Evolutionary conservation across 1,284 basidiomycete genomes (phyloP).

Genomic region (Moniliophthora roreri): DNA sequence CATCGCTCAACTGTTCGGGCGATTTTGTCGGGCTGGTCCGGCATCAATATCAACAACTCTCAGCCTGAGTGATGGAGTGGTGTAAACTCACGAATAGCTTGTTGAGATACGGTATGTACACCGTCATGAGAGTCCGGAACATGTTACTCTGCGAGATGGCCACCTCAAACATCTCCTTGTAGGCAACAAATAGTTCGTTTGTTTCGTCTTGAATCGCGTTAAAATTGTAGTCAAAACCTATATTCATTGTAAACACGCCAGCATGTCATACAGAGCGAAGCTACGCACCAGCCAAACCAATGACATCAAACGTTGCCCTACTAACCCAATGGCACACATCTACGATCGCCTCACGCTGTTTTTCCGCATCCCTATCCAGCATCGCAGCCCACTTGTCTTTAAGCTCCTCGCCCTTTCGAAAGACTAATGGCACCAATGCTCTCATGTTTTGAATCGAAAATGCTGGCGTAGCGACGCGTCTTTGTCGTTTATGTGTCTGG

Average conservation of each 20-base stretch:
- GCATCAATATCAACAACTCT: not conserved
- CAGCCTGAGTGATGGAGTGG: conserved; percentile 7
- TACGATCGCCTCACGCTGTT: conserved; percentile 31
- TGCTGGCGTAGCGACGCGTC: conserved; percentile 72
- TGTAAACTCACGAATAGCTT: conserved; percentile 53
- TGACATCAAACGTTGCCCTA: conserved; percentile 78
- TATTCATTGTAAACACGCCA: conserved; percentile 1
- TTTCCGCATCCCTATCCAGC: conserved; percentile 25
- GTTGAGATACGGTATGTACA: conserved; percentile 63
- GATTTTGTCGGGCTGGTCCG: conserved; percentile 52
- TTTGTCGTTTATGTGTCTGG: conserved; percentile 68
- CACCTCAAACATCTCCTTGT: conserved; percentile 80
- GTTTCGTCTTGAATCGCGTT: conserved; percentile 74
- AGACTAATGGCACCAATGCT: conserved; percentile 67
- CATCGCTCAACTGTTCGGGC: conserved; percentile 52
- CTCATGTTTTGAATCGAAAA: conserved; percentile 76
- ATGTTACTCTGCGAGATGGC: conserved; percentile 54
- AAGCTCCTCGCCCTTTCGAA: conserved; percentile 64
- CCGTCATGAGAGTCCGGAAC: conserved; percentile 46
- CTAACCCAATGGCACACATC: conserved; percentile 76
- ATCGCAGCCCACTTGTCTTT: conserved; percentile 57
- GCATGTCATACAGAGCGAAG: conserved; percentile 10
- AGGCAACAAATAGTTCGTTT: conserved; percentile 74
- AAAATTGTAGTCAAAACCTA: conserved; percentile 80
- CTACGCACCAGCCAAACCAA: conserved; percentile 67